These are phyloP conservation scores for Penicillium mononematosum DNA, from an alignment of 495 filamentous ascomycete species.

Conservation along the genomic window DNA sequence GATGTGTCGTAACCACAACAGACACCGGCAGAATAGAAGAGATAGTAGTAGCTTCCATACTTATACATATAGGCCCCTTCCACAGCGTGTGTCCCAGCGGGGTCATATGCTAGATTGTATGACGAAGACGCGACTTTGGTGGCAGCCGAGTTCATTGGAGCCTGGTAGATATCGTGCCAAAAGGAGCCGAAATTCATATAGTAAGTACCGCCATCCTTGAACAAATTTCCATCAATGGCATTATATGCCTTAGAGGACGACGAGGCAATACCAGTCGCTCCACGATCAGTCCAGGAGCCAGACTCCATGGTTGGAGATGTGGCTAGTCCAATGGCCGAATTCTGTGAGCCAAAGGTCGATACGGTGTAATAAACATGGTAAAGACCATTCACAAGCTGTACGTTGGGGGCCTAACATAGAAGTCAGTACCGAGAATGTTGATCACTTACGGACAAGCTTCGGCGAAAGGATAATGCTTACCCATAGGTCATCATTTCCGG, in stretches of 20 bases:
- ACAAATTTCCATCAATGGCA: constrained; percentile 68
- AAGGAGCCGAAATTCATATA: constrained; percentile 70
- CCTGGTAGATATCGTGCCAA: constrained; percentile 69
- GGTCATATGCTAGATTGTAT: constrained; percentile 55
- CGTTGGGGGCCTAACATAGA: constrained; percentile 62
- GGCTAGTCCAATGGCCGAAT: constrained; percentile 67
- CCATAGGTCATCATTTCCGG: constrained; percentile 64
- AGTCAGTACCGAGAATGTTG: background rate
- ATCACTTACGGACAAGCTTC: background rate
- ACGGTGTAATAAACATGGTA: constrained; percentile 77
- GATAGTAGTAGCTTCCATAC: constrained; percentile 60
- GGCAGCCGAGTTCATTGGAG: constrained; percentile 50
- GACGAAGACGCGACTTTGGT: constrained; percentile 37
- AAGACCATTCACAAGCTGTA: constrained; percentile 48
- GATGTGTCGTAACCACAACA: constrained; percentile 62
- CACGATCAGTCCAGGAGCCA: constrained; percentile 57
- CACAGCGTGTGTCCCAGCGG: constrained; percentile 49
- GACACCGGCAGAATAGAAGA: constrained; percentile 65
- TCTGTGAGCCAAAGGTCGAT: constrained; percentile 63
- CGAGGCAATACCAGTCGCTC: constrained; percentile 51
- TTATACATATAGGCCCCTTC: constrained; percentile 63
- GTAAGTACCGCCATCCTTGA: constrained; percentile 48
- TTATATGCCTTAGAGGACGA: constrained; percentile 58
- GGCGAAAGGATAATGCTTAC: constrained; percentile 35
- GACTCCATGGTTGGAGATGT: constrained; percentile 59